Base-by-base conservation (phyloP, 331 rosid genomes). In the Ulmus americana region DNA sequence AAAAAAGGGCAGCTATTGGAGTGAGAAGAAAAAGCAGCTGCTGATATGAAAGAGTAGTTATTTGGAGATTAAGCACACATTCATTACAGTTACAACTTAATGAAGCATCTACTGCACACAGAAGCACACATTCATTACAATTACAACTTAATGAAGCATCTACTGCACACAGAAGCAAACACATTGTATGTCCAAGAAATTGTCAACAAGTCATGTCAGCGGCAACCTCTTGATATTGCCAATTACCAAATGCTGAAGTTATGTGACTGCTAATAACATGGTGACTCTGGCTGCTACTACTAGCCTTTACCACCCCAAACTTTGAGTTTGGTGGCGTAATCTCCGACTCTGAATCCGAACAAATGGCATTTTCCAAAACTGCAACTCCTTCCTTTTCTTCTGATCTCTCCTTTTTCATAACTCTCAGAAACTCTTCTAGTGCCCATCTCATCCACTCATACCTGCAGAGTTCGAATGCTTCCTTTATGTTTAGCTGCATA, bases 401-500 rank as follows among this genome's bases (percentile, higher is more conserved):
- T 28, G 35, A 28, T 28, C 35, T 28, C 35, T 28, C 35, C 35
- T 28, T 28, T 28, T 28, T 28, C 82, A 90, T 78, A 6, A 83
- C 88, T 74, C 78, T 76, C 15, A 81, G 28, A 74, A 90, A 86
- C 68, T 45, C 79, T 57, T 86, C 82, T 5, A 90, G 77, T 2
- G 97, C 95, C 57, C 67, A 63, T 7, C 90, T 74, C 97, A 86
- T 90, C 97, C 97, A 86, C 41, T 90, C 90, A 28, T 90, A 90
- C 71, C 95, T 91, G 84, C 91, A 67, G 20, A 84, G 90, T 50
- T 79, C 70, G 64, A 83, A 86, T 42, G 95, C 95, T 50, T 86
- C 88, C 54, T 72, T 66, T 62, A 78, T 71, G 70, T 64, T 79
- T 59, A 90, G 74, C 97, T 90, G 63, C 56, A 45, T 10, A 35